Conservation (phyloP, 2,329 filamentous ascomycete genomes). For the Aspergillus quadrilineatus region DNA sequence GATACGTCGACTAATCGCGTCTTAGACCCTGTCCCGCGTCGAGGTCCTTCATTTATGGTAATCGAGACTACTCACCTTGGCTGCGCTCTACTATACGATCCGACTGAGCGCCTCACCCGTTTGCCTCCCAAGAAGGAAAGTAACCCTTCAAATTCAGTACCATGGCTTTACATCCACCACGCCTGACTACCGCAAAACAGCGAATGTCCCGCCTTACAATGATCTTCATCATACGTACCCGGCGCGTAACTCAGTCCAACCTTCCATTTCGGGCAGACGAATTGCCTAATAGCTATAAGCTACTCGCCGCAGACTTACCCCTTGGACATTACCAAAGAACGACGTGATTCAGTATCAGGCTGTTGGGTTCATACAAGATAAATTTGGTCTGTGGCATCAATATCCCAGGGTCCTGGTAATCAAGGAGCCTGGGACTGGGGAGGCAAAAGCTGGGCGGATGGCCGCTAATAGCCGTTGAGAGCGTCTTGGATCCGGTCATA, state of each 20-base stretch:
- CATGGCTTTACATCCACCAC: conserved; percentile 9
- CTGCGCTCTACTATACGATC: background rate
- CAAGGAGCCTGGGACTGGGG: conserved; percentile 14
- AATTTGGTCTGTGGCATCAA: conserved; percentile 10
- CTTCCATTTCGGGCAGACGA: conserved; percentile 13
- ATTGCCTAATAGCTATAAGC: conserved; percentile 10
- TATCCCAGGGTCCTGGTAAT: conserved; percentile 6
- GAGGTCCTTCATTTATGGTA: background rate
- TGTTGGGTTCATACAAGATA: conserved; percentile 7
- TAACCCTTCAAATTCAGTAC: background rate
- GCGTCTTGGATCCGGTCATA: conserved; percentile 9
- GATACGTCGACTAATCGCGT: background rate
- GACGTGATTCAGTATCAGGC: conserved; percentile 10
- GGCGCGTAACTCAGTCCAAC: conserved; percentile 15
- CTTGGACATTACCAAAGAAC: background rate
- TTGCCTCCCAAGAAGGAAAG: background rate
- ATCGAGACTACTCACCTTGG: background rate
- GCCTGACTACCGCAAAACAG: conserved; percentile 7
- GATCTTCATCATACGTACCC: conserved; percentile 11
- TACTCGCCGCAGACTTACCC: conserved; percentile 1
- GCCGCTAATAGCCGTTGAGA: conserved; percentile 14
- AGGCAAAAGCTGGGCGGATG: conserved; percentile 12
- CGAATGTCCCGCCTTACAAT: conserved; percentile 8
- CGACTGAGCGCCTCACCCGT: background rate
- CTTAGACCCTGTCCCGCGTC: background rate